phyloP scores from a whole-genome alignment of 306 rosid species.

The Lablab purpureus region DNA sequence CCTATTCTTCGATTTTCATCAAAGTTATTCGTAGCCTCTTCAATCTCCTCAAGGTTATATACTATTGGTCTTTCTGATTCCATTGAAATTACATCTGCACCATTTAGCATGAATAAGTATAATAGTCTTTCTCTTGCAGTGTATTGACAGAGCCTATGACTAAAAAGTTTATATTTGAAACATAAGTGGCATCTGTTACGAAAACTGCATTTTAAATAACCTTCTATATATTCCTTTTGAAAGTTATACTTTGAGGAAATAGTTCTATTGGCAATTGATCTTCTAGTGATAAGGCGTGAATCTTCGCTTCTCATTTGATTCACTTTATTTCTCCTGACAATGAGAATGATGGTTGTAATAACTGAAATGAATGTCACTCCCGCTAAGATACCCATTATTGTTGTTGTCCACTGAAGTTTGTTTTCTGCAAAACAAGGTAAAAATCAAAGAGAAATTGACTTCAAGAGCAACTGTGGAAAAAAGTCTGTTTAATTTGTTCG shows the following conservation, averaged over 20 bases:
- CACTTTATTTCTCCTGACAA: conserved; percentile 49
- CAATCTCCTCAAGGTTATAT: conserved; percentile 63
- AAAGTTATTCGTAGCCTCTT: conserved; percentile 68
- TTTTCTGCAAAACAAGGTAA: conserved; percentile 46
- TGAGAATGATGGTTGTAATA: conserved; percentile 39
- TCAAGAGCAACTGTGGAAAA: conserved; percentile 18
- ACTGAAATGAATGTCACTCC: conserved; percentile 53
- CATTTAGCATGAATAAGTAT: conserved; percentile 17
- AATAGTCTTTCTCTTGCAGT: not conserved
- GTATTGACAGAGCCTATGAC: not conserved
- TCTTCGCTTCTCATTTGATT: conserved; percentile 35
- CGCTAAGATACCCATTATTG: conserved; percentile 47
- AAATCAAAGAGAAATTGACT: conserved; percentile 29
- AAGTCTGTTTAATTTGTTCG: not conserved
- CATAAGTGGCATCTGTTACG: not conserved
- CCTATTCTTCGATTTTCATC: conserved; percentile 64
- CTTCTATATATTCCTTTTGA: conserved; percentile 51
- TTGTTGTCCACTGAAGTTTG: conserved; percentile 38
- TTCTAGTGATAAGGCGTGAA: conserved; percentile 47
- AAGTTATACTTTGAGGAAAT: conserved; percentile 42
- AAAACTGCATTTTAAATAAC: conserved; percentile 45
- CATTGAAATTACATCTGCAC: conserved; percentile 55
- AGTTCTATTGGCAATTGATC: conserved; percentile 37
- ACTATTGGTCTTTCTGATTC: conserved; percentile 63
- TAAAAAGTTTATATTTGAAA: not conserved